Evolutionary conservation across 257 asterid genomes (phyloP), one percentile per base, ranked within the genome.

Genomic region (Rhazya stricta): DNA sequence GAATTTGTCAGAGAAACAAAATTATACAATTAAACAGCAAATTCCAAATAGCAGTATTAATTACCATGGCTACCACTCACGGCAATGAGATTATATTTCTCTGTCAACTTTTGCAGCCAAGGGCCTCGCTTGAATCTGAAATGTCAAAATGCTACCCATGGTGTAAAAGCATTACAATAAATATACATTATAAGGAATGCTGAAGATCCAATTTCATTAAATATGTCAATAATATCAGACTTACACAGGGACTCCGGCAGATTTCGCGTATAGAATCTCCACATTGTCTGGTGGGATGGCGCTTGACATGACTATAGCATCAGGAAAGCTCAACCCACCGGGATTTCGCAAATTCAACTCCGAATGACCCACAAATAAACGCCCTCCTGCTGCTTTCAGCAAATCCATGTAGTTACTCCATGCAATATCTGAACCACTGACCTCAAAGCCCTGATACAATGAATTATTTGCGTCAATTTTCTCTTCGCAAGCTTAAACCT

Each of bases 51-150:
- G 50, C 53, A 73, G 19, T 4, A 54, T 21, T 5, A 51, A 12
- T 74, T 79, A 85, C 87, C 85, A 77, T 77, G 87, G 78, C 80
- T 81, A 39, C 89, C 87, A 68, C 83, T 68, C 65, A 82, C 83
- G 43, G 85, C 86, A 78, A 78, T 78, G 81, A 85, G 81, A n/a
- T 82, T 76, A 78, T 70, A 76, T 39, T 48, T 63, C 78, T 73
- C 53, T 53, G 88, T 82, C 63, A 85, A 68, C 82, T 78, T 81
- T 19, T 79, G 81, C 83, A 82, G 79, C 89, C 86, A 80, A 12
- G 67, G 75, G 65, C 81, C 85, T 73, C 83, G 79, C 75, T 80
- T 82, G 57, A 73, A 73, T 78, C 85, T 82, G 81, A 61, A 53
- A 37, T 30, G 74, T 37, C 25, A 65, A 43, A 78, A 39, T 39